Conservation (phyloP, 2,329 filamentous ascomycete species). For the Nothomitra cinnamomea region DNA sequence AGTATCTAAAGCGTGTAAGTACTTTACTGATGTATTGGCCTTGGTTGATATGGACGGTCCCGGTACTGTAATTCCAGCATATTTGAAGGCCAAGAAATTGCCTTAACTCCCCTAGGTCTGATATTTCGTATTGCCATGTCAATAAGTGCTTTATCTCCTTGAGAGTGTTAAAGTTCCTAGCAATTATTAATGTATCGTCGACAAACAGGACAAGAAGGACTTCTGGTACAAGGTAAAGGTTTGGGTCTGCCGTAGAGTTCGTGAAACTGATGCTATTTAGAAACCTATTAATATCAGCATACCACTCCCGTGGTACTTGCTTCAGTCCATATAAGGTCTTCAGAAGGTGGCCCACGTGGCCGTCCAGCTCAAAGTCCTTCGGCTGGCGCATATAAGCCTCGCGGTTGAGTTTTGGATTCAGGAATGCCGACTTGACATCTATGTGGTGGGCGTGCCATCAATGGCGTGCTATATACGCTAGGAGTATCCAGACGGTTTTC, state of each 20-base stretch:
- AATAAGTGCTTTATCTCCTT: background rate
- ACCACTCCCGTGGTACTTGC: too few relatives aligned
- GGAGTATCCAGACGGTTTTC: too few relatives aligned
- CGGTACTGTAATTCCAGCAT: background rate
- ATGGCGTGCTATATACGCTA: too few relatives aligned
- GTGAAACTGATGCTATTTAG: too few relatives aligned
- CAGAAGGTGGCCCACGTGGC: background rate
- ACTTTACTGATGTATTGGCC: background rate
- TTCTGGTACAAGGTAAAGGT: background rate
- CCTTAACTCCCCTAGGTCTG: too few relatives aligned
- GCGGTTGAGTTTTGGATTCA: slow-evolving; percentile 6
- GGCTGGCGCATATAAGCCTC: slow-evolving; percentile 8
- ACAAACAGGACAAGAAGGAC: background rate
- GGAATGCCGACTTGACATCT: slow-evolving; percentile 9
- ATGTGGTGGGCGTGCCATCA: too few relatives aligned
- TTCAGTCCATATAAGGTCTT: too few relatives aligned
- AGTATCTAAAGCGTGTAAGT: background rate
- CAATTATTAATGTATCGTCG: background rate
- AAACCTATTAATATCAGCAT: too few relatives aligned
- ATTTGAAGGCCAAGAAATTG: background rate
- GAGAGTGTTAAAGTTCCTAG: background rate
- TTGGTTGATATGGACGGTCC: background rate
- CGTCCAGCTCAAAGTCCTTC: background rate
- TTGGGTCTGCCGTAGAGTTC: background rate
- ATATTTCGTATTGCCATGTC: background rate